These are phyloP conservation scores for Penicillium simplicissimum DNA, from an alignment of 495 filamentous ascomycete genomes.

Conservation along the genomic window DNA sequence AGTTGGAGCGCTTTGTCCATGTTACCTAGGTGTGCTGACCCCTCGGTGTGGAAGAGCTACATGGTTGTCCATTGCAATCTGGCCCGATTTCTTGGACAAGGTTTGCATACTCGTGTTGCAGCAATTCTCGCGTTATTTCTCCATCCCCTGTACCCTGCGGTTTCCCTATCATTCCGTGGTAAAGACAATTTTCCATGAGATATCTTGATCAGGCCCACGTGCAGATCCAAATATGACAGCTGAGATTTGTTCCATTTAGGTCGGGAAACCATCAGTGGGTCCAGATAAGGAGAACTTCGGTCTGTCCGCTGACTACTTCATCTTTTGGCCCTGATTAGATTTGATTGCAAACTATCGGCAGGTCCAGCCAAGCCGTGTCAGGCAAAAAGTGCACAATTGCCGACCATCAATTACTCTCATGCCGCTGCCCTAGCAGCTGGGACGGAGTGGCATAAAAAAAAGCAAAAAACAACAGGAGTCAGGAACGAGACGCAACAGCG, in stretches of 20 bases:
- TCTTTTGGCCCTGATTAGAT: background rate
- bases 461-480: background rate
- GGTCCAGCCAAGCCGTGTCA: background rate
- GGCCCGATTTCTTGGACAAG: background rate
- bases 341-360: background rate
- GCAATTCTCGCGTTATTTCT: background rate
- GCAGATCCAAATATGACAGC: slow-evolving; percentile 12
- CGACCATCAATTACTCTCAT: slow-evolving; percentile 1
- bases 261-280: background rate
- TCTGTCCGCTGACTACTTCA: background rate
- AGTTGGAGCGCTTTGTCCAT: background rate
- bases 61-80: background rate
- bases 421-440: background rate
- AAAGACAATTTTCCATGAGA: background rate
- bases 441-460: background rate
- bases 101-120: background rate
- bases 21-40: background rate
- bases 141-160: background rate
- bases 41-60: background rate
- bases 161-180: background rate
- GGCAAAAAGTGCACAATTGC: background rate
- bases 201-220: slow-evolving; percentile 2
- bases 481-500: background rate
- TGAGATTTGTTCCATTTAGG: slow-evolving; percentile 4
- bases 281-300: background rate